These are phyloP conservation scores for Neurospora sp. DNA, from an alignment of 2,329 filamentous ascomycete genomes.

Conservation along the genomic window DNA sequence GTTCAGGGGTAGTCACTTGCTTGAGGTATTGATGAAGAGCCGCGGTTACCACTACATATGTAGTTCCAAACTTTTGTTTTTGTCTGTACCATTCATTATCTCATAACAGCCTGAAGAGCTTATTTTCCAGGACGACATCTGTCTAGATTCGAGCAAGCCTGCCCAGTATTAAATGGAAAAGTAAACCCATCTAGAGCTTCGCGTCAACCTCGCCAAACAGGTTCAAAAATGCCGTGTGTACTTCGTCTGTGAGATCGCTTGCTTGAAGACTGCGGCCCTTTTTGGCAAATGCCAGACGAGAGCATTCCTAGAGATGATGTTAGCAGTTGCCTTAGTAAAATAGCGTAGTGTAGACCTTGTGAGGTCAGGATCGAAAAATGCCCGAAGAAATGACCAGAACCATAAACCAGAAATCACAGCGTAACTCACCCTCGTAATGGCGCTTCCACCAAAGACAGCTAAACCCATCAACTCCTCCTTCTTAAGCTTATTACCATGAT, in stretches of 20 bases:
- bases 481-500: slow-evolving; percentile 30
- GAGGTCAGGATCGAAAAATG: not conserved
- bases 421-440: slow-evolving; percentile 65
- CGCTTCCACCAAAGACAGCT: slow-evolving; percentile 77
- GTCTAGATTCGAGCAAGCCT: not conserved
- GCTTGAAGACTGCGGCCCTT: slow-evolving; percentile 85
- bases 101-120: not conserved
- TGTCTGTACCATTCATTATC: not conserved
- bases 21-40: not conserved
- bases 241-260: slow-evolving; percentile 83
- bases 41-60: not conserved
- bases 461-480: slow-evolving; percentile 55
- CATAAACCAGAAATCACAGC: not conserved
- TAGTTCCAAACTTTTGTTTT: not conserved
- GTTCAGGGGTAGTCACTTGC: not conserved
- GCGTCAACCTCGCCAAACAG: slow-evolving; percentile 64
- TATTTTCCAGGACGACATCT: not conserved
- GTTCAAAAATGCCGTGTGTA: slow-evolving; percentile 70
- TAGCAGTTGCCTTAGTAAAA: not conserved
- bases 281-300: slow-evolving; percentile 74
- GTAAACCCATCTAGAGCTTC: slow-evolving; percentile 15
- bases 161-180: not conserved
- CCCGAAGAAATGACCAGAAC: not conserved
- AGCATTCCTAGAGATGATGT: slow-evolving; percentile 52
- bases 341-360: not conserved